Conservation (phyloP, 345 rosid genomes). For the Arabis alpina region DNA sequence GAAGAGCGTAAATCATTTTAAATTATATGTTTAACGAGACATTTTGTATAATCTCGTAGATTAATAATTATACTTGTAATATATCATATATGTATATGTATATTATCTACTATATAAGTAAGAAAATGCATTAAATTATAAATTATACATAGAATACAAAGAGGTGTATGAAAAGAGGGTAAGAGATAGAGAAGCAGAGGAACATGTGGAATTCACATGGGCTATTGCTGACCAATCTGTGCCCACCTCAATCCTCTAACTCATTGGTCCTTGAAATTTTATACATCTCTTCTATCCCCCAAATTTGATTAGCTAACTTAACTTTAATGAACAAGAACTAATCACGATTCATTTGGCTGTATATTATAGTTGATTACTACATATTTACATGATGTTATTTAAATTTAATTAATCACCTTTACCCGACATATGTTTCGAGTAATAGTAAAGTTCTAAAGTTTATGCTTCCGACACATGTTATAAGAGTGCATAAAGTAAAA, state of each 20-base stretch:
- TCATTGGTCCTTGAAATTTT: conserved; percentile 35
- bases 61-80: neutral
- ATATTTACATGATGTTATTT: neutral
- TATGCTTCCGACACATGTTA: neutral
- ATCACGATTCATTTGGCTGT: neutral
- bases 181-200: conserved; percentile 42
- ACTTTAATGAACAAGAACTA: neutral
- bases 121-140: neutral
- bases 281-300: conserved; percentile 26
- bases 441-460: neutral
- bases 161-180: conserved; percentile 25
- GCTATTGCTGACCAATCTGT: conserved; percentile 41
- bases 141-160: neutral
- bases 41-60: neutral
- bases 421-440: neutral
- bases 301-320: conserved; percentile 22
- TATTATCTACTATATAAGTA: neutral
- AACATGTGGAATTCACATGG: conserved; percentile 47
- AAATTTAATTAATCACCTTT: neutral
- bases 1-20: too few relatives aligned
- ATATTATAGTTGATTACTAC: neutral
- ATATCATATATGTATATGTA: conserved; percentile 15
- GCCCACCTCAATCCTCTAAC: conserved; percentile 42
- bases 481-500: neutral
- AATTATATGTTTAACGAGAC: neutral